Evolutionary conservation across 495 filamentous ascomycete genomes (phyloP).

Genomic region (Darksidea phi): DNA sequence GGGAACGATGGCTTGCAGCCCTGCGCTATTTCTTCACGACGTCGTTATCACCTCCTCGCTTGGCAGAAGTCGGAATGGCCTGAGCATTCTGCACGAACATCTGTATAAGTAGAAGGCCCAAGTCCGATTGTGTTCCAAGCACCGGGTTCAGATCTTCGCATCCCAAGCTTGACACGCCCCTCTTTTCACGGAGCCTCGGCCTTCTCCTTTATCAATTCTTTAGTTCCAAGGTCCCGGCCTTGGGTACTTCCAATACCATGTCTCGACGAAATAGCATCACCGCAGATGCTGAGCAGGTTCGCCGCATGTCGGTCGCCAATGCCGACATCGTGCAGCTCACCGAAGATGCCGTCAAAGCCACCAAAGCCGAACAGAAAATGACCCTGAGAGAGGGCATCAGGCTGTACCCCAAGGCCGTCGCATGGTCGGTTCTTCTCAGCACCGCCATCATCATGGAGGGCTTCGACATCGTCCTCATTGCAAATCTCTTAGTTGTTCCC

Average conservation of each 20-base stretch:
- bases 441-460: slow-evolving; percentile 66
- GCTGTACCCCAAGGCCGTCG: slow-evolving; percentile 59
- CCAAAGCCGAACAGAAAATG: slow-evolving; percentile 26
- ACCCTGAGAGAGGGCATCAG: slow-evolving; percentile 38
- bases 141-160: background rate
- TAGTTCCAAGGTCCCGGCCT: background rate
- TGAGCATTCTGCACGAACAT: background rate
- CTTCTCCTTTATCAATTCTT: no score
- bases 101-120: slow-evolving; percentile 8
- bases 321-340: slow-evolving; percentile 11
- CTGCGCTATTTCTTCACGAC: slow-evolving; percentile 6
- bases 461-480: slow-evolving; percentile 60
- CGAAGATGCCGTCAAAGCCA: slow-evolving; percentile 26
- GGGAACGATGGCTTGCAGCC: background rate
- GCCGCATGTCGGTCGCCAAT: slow-evolving; percentile 17
- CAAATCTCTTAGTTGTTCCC: slow-evolving; percentile 45
- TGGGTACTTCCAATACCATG: background rate
- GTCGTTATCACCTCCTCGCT: background rate
- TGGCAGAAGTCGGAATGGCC: background rate
- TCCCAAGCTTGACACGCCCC: background rate
- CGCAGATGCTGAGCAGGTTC: slow-evolving; percentile 16
- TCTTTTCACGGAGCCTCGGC: no score
- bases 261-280: slow-evolving; percentile 16
- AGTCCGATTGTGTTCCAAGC: background rate
- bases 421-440: slow-evolving; percentile 61